These are phyloP conservation scores for Abelmoschus esculentus DNA, from an alignment of 345 rosid genomes.

Conservation along the genomic window DNA sequence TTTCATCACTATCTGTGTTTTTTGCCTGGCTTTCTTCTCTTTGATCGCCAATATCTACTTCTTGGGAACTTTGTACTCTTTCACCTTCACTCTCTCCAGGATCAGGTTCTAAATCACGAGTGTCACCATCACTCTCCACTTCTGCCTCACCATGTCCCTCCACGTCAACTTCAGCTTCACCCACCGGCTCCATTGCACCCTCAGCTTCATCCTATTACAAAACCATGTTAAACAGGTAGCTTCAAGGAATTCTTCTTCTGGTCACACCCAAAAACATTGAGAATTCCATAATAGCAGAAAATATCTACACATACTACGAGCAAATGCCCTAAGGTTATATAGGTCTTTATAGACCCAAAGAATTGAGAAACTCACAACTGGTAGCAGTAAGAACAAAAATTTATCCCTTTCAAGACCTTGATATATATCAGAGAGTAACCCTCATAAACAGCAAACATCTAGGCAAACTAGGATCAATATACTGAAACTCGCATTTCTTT, in stretches of 20 bases:
- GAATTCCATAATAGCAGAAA: neutral
- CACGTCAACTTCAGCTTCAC: conserved; percentile 49
- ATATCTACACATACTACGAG: neutral
- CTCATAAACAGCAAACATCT: neutral
- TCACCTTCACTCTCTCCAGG: conserved; percentile 93
- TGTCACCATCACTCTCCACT: conserved; percentile 65
- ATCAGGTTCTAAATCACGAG: conserved; percentile 58
- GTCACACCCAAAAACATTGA: neutral
- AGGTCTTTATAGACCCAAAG: neutral
- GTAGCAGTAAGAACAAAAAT: neutral
- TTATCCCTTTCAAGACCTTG: neutral
- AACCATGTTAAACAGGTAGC: neutral
- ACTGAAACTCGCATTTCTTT: neutral
- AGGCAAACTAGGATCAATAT: neutral
- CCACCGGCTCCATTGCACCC: conserved; percentile 61
- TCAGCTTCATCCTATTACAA: conserved; percentile 71
- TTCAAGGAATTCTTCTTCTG: neutral
- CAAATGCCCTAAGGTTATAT: neutral
- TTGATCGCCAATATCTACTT: conserved; percentile 53
- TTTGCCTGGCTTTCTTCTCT: conserved; percentile 67
- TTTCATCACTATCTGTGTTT: conserved; percentile 62
- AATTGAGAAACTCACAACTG: neutral
- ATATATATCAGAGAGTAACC: neutral
- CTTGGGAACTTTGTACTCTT: conserved; percentile 75
- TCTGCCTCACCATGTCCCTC: conserved; percentile 60